phyloP scores from a whole-genome alignment of 805 yeast species.

The Kodamaea restingae region DNA sequence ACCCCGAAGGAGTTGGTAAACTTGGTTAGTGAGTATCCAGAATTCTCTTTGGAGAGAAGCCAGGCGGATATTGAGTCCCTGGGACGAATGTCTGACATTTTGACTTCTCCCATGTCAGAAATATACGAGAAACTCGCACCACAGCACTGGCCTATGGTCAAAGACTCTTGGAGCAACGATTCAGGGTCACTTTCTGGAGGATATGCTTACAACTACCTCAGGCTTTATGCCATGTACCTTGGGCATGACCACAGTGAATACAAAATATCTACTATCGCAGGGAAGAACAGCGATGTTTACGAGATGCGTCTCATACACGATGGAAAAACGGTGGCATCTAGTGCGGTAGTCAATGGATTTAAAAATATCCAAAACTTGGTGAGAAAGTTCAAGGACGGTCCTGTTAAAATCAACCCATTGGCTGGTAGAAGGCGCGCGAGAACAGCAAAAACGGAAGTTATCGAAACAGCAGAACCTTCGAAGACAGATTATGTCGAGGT shows the following conservation, averaged over 20 bases:
- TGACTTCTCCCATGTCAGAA: constrained; percentile 5
- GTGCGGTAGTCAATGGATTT: constrained; percentile 79
- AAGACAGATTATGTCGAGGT: constrained; percentile 82
- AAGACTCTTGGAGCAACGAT: constrained; percentile 67
- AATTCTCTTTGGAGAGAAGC: constrained; percentile 19
- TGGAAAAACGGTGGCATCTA: constrained; percentile 43
- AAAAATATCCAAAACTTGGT: constrained; percentile 92
- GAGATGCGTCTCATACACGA: constrained; percentile 58
- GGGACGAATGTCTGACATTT: neutral
- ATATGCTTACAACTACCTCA: constrained; percentile 67
- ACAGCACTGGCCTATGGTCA: constrained; percentile 53
- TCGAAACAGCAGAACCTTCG: constrained; percentile 52
- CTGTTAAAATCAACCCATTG: constrained; percentile 28
- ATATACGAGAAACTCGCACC: constrained; percentile 47
- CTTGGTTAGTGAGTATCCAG: constrained; percentile 53
- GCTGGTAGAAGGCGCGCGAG: constrained; percentile 45
- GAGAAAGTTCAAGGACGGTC: constrained; percentile 59
- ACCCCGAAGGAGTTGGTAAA: constrained; percentile 86
- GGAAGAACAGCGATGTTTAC: constrained; percentile 72
- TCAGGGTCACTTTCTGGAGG: constrained; percentile 89
- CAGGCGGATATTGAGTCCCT: neutral
- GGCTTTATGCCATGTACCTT: constrained; percentile 29
- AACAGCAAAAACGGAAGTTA: constrained; percentile 12
- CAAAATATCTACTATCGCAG: constrained; percentile 42
- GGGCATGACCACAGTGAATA: constrained; percentile 18